Percentiles rank a stretch among this genome's conserved stretches.
Evolutionary conservation across 2,329 filamentous ascomycete species (phyloP).

Genomic region (Westerdykella sp.): DNA sequence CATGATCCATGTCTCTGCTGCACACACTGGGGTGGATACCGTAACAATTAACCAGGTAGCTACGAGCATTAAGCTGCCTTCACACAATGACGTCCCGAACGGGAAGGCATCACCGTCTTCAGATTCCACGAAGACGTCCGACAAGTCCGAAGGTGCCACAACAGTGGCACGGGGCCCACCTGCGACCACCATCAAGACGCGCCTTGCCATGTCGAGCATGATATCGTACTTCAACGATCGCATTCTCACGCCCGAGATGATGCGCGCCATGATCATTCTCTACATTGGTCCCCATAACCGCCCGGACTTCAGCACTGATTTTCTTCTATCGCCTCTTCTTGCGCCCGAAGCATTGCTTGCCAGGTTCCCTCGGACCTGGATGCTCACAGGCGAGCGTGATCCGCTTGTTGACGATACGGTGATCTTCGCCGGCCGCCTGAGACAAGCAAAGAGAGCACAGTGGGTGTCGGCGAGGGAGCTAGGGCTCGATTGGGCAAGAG

Average conservation of each 20-base stretch:
- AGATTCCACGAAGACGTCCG: background rate
- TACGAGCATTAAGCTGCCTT: constrained; percentile 17
- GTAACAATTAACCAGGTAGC: constrained; percentile 11
- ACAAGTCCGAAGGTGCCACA: constrained; percentile 9
- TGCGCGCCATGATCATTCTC: constrained; percentile 97
- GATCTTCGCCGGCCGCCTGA: constrained; percentile 85
- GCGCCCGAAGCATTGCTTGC: constrained; percentile 78
- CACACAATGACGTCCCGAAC: constrained; percentile 2
- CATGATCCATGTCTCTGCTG: constrained; percentile 35
- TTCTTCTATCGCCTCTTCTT: constrained; percentile 80
- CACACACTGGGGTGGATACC: constrained; percentile 32
- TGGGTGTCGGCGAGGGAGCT: constrained; percentile 52
- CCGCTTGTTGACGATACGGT: constrained; percentile 95
- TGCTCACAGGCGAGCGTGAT: constrained; percentile 90
- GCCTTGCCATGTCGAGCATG: constrained; percentile 93
- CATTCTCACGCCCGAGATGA: constrained; percentile 93
- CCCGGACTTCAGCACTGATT: constrained; percentile 88
- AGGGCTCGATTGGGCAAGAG: constrained; percentile 48
- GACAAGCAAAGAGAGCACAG: constrained; percentile 63
- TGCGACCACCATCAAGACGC: constrained; percentile 60
- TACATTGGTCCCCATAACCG: constrained; percentile 92
- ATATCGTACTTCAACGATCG: constrained; percentile 98
- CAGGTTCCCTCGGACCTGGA: constrained; percentile 89
- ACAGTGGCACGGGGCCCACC: constrained; percentile 33
- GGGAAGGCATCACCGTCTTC: background rate